Evolutionary conservation across 495 filamentous ascomycete species (phyloP).

Genomic region (Glonium stellatum): DNA sequence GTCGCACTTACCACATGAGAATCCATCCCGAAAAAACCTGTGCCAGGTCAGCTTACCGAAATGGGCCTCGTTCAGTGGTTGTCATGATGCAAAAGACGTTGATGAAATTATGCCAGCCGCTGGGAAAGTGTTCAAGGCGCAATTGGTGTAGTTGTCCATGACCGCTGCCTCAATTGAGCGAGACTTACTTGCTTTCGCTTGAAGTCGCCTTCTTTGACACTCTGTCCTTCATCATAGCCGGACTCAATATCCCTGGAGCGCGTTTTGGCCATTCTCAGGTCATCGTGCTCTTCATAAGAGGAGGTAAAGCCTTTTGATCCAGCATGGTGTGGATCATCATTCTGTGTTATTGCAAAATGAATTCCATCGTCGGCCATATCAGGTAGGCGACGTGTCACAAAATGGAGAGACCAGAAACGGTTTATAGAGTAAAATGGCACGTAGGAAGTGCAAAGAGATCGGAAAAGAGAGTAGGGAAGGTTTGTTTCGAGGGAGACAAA

Average conservation of each 20-base stretch:
- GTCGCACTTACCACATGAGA: constrained; percentile 6
- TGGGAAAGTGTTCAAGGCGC: no score
- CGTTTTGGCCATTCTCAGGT: constrained; percentile 4
- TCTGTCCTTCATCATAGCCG: constrained; percentile 4
- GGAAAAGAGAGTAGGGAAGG: background rate
- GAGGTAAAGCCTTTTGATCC: background rate
- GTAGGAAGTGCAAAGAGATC: background rate
- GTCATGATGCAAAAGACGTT: no score
- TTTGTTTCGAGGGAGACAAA: background rate
- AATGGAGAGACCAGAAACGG: background rate
- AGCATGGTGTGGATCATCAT: background rate
- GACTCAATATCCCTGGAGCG: constrained; percentile 5
- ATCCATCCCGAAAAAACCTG: constrained; percentile 12
- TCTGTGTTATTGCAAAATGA: constrained; percentile 2
- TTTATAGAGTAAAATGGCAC: background rate
- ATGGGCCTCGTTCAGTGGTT: background rate
- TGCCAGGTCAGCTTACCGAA: background rate
- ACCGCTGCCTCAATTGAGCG: background rate
- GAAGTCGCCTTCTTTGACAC: constrained; percentile 2
- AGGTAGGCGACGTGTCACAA: background rate
- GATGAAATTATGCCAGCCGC: no score
- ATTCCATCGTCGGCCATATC: background rate
- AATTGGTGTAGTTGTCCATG: no score
- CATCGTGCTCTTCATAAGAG: background rate
- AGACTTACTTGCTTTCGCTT: constrained; percentile 7